These are phyloP conservation scores for Helenozyma baotianmanensis DNA, from an alignment of 805 yeast genomes.

Conservation along the genomic window DNA sequence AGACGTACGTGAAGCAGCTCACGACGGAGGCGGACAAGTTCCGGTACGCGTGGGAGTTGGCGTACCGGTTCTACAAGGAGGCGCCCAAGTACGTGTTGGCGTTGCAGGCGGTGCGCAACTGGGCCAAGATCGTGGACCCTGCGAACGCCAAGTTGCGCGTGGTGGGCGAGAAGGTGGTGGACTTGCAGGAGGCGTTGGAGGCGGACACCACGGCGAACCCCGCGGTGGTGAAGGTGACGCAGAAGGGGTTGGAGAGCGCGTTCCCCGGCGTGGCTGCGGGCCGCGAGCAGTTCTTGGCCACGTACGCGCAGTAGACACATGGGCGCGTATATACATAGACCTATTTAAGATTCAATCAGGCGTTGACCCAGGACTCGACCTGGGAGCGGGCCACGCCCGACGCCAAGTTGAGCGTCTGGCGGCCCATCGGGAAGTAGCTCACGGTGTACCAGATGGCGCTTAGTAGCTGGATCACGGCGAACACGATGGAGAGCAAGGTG, in stretches of 20 bases:
- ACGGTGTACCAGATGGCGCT: slow-evolving; percentile 44
- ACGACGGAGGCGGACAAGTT: slow-evolving; percentile 38
- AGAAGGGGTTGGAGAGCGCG: slow-evolving; percentile 30
- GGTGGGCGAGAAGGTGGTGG: slow-evolving; percentile 29
- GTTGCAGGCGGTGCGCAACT: slow-evolving; percentile 41
- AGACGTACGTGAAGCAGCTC: slow-evolving; percentile 36
- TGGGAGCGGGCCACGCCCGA: slow-evolving; percentile 40
- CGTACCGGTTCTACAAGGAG: slow-evolving; percentile 33
- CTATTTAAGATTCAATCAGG: slow-evolving; percentile 7
- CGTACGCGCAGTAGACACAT: slow-evolving; percentile 4
- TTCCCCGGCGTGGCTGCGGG: slow-evolving; percentile 30
- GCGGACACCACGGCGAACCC: slow-evolving; percentile 37
- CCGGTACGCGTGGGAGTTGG: slow-evolving; percentile 40
- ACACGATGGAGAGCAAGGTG: slow-evolving; percentile 34
- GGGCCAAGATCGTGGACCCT: slow-evolving; percentile 33
- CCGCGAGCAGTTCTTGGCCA: slow-evolving; percentile 12
- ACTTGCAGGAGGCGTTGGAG: slow-evolving; percentile 27
- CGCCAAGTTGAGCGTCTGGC: slow-evolving; percentile 39
- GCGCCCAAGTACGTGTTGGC: slow-evolving; percentile 46
- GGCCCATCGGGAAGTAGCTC: slow-evolving; percentile 45
- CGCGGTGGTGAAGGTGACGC: slow-evolving; percentile 41
- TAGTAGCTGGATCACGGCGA: slow-evolving; percentile 37
- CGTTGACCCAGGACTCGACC: slow-evolving; percentile 40
- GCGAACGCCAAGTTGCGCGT: slow-evolving; percentile 13
- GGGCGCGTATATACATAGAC: too few relatives aligned